phyloP scores from a whole-genome alignment of 2,329 filamentous ascomycete species.

The Fusarium globosum region DNA sequence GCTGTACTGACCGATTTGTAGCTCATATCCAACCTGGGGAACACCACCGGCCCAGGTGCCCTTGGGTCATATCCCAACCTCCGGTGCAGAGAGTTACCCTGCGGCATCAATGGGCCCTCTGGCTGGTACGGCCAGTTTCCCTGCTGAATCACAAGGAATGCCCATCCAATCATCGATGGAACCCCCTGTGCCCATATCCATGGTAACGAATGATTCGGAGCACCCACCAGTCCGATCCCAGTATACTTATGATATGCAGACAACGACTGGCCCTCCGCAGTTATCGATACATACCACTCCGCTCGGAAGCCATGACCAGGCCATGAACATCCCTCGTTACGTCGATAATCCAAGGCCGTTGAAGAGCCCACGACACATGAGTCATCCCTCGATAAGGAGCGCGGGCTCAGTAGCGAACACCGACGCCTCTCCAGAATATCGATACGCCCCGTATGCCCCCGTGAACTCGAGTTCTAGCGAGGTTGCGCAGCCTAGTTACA shows the following conservation, averaged over 20 bases:
- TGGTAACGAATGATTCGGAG: slow-evolving; percentile 61
- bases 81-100: slow-evolving; percentile 60
- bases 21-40: slow-evolving; percentile 69
- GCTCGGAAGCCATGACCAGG: slow-evolving; percentile 55
- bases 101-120: slow-evolving; percentile 63
- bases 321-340: slow-evolving; percentile 66
- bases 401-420: slow-evolving; percentile 60
- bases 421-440: slow-evolving; percentile 65
- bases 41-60: slow-evolving; percentile 56
- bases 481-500: slow-evolving; percentile 47
- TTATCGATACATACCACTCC: slow-evolving; percentile 55
- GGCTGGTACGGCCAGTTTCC: slow-evolving; percentile 59
- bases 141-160: slow-evolving; percentile 64
- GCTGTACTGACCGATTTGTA: slow-evolving; percentile 50
- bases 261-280: slow-evolving; percentile 62
- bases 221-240: slow-evolving; percentile 62
- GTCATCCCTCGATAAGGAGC: slow-evolving; percentile 65
- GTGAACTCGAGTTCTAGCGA: slow-evolving; percentile 48
- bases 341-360: slow-evolving; percentile 66
- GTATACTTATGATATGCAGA: slow-evolving; percentile 66
- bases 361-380: slow-evolving; percentile 66
- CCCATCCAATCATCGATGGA: slow-evolving; percentile 64
- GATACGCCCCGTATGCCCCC: slow-evolving; percentile 61
- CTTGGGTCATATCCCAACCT: slow-evolving; percentile 61
- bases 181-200: slow-evolving; percentile 63